Evolutionary conservation across 2,329 filamentous ascomycete genomes (phyloP).

Genomic region (Alternaria incomplexa): DNA sequence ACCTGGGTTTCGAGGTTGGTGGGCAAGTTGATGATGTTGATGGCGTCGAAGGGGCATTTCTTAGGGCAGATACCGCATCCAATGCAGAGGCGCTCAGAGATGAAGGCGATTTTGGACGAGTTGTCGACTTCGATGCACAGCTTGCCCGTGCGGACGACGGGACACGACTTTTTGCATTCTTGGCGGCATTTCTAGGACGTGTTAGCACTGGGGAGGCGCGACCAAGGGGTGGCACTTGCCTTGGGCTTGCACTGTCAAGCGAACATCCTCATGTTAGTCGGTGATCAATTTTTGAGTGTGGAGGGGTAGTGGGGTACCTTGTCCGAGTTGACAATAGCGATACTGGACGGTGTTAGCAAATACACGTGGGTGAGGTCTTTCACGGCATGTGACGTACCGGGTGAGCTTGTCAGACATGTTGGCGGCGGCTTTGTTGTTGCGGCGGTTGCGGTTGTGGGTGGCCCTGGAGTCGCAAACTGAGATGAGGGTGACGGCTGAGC

Average conservation of each 20-base stretch:
- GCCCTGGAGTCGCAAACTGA: conserved; percentile 9
- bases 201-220: conserved; percentile 29
- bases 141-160: conserved; percentile 96
- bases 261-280: conserved; percentile 50
- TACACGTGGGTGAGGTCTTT: neutral
- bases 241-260: conserved; percentile 81
- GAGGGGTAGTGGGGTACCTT: conserved; percentile 71
- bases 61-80: conserved; percentile 99
- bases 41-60: conserved; percentile 98
- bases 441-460: conserved; percentile 4
- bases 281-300: conserved; percentile 37
- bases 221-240: conserved; percentile 56
- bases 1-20: conserved; percentile 99
- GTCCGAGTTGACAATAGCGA: conserved; percentile 98
- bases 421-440: conserved; percentile 22
- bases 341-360: conserved; percentile 58
- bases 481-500: conserved; percentile 27
- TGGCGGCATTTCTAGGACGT: conserved; percentile 87
- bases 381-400: conserved; percentile 67
- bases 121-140: conserved; percentile 92
- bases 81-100: conserved; percentile 94
- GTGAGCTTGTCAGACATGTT: conserved; percentile 92
- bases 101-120: conserved; percentile 94
- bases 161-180: conserved; percentile 99
- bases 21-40: conserved; percentile 99